Percentiles rank a stretch among this genome's conserved stretches.
Conservation (phyloP, 495 filamentous ascomycete genomes). For the Daldinia bambusicola region DNA sequence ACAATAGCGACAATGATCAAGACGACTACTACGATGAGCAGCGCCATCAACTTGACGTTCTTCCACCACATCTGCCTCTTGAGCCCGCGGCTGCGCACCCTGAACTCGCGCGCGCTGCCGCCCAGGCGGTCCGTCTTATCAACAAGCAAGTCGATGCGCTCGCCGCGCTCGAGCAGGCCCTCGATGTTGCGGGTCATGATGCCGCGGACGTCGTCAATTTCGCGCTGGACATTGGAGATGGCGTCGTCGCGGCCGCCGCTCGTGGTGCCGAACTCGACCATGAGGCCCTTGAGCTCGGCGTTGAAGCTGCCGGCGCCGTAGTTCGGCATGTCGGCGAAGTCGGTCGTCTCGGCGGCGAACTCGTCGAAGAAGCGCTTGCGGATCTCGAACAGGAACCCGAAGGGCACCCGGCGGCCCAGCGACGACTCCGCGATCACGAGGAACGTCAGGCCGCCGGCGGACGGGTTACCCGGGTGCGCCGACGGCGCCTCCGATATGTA, state of each 20-base stretch:
- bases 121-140: constrained; percentile 96
- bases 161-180: constrained; percentile 90
- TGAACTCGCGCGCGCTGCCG: constrained; percentile 85
- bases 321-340: constrained; percentile 81
- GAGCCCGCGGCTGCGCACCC: constrained; percentile 83
- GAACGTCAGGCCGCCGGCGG: constrained; percentile 83
- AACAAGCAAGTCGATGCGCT: constrained; percentile 93
- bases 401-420: constrained; percentile 86
- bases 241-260: constrained; percentile 80
- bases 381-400: constrained; percentile 91
- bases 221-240: constrained; percentile 79
- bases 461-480: constrained; percentile 62
- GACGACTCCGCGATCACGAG: constrained; percentile 80
- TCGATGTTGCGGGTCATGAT: constrained; percentile 99
- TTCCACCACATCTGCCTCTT: constrained; percentile 99
- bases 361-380: constrained; percentile 84
- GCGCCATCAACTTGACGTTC: constrained; percentile 91
- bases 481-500: constrained; percentile 90
- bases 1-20: constrained; percentile 74
- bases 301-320: constrained; percentile 95
- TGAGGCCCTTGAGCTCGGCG: constrained; percentile 74
- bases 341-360: constrained; percentile 74
- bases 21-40: constrained; percentile 81
- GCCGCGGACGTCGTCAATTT: constrained; percentile 92
- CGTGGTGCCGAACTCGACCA: constrained; percentile 86